Conservation (phyloP, 805 yeast species). For the Lipomyces yamadae region DNA sequence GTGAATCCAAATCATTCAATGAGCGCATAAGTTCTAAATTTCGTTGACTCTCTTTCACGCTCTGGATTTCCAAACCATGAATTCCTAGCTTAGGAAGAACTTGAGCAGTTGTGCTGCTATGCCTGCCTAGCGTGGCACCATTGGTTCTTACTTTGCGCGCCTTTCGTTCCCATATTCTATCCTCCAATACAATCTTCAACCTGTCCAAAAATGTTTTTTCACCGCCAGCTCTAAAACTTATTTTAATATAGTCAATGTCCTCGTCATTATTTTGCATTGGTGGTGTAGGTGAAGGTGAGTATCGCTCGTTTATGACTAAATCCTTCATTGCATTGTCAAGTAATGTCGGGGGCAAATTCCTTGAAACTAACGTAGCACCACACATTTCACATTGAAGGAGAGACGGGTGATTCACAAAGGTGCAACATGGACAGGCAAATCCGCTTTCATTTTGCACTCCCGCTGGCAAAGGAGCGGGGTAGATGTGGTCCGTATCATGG, state of each 20-base stretch:
- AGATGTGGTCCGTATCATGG: neutral
- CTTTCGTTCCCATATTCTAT: conserved; percentile 54
- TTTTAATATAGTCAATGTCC: conserved; percentile 53
- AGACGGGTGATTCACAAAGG: conserved; percentile 83
- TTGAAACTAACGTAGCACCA: conserved; percentile 59
- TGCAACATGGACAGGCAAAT: conserved; percentile 61
- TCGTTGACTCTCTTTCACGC: conserved; percentile 58
- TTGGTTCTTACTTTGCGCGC: neutral
- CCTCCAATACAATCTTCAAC: conserved; percentile 53
- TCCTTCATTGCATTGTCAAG: conserved; percentile 40
- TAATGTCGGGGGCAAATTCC: conserved; percentile 40
- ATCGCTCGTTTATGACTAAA: conserved; percentile 17
- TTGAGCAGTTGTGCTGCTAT: neutral
- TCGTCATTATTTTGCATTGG: conserved; percentile 12
- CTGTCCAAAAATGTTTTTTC: conserved; percentile 58
- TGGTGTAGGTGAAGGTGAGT: conserved; percentile 25
- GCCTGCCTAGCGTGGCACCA: neutral
- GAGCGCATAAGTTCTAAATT: conserved; percentile 71
- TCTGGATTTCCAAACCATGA: conserved; percentile 65
- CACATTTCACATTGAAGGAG: conserved; percentile 84
- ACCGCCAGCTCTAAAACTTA: conserved; percentile 80
- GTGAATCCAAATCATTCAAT: conserved; percentile 72
- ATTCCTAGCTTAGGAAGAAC: conserved; percentile 57
- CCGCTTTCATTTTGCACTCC: conserved; percentile 24
- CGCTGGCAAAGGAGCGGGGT: conserved; percentile 12